These are phyloP conservation scores for Aegilops longissima DNA, from an alignment of 176 grass and related monocot species.

Conservation along the genomic window DNA sequence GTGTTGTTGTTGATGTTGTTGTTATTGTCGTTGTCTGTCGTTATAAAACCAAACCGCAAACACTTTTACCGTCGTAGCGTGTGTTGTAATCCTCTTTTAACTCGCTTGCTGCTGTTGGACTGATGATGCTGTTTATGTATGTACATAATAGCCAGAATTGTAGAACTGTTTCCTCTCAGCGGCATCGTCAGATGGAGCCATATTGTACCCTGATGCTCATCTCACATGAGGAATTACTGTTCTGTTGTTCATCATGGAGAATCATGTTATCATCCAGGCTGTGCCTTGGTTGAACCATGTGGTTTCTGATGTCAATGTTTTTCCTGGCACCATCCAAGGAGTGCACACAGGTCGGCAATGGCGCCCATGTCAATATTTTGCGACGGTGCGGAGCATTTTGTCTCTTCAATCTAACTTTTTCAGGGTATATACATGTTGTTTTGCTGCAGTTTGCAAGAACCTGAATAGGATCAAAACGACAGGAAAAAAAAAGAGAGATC, in stretches of 20 bases:
- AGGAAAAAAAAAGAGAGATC: not conserved
- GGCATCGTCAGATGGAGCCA: not conserved
- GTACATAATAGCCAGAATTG: conserved; percentile 44
- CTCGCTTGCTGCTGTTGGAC: conserved; percentile 20
- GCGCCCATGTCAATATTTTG: not conserved
- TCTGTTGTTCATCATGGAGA: not conserved
- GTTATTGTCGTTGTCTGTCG: not conserved
- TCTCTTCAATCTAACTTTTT: not conserved
- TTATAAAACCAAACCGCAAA: not conserved
- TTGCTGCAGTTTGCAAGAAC: not conserved
- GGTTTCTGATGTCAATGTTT: no score
- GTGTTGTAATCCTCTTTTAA: conserved; percentile 32
- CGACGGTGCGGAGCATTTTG: not conserved
- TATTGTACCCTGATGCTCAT: not conserved
- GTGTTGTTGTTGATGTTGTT: not conserved
- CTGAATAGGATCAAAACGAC: not conserved
- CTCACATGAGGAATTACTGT: no score
- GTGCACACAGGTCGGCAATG: not conserved
- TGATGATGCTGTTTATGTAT: conserved; percentile 41
- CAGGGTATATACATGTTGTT: no score
- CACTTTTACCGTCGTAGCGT: conserved; percentile 19
- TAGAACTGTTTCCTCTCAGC: not conserved
- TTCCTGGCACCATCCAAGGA: not conserved
- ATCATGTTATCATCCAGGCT: not conserved
- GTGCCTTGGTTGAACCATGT: not conserved